These are phyloP conservation scores for Ilyonectria robusta DNA, from an alignment of 2,329 filamentous ascomycete species.

Conservation along the genomic window DNA sequence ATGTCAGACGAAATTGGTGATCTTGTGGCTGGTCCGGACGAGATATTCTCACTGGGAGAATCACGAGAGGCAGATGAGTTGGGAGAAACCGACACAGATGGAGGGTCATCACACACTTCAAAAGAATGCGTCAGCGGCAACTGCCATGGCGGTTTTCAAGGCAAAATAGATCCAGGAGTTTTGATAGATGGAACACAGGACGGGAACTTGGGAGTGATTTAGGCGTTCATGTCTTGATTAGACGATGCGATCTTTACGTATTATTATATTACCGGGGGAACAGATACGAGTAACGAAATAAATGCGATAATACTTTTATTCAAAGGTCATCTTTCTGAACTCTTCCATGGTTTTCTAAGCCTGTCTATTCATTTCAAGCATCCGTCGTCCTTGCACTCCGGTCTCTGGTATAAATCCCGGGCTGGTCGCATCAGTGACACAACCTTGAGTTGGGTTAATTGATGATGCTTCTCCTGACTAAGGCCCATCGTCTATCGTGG, in stretches of 20 bases:
- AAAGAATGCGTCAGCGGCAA: too few species aligned
- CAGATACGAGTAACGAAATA: background rate
- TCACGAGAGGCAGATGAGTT: background rate
- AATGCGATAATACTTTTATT: background rate
- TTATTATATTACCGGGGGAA: background rate
- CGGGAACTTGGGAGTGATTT: background rate
- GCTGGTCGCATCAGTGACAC: too few species aligned
- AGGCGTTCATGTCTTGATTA: background rate
- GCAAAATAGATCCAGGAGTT: background rate
- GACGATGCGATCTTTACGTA: background rate
- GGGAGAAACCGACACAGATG: background rate
- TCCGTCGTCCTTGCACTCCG: too few species aligned
- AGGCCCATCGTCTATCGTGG: too few species aligned
- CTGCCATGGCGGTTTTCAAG: background rate
- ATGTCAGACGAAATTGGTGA: background rate
- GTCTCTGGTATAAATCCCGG: too few species aligned
- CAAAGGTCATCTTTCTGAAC: too few species aligned
- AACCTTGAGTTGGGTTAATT: too few species aligned
- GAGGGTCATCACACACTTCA: background rate
- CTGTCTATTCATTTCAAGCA: too few species aligned
- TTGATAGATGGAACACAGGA: background rate
- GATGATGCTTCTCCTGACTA: too few species aligned
- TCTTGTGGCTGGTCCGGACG: background rate
- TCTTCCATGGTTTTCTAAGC: too few species aligned
- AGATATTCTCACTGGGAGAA: background rate